Base-by-base conservation (phyloP, 805 yeast genomes). In the Ogataea sp. region DNA sequence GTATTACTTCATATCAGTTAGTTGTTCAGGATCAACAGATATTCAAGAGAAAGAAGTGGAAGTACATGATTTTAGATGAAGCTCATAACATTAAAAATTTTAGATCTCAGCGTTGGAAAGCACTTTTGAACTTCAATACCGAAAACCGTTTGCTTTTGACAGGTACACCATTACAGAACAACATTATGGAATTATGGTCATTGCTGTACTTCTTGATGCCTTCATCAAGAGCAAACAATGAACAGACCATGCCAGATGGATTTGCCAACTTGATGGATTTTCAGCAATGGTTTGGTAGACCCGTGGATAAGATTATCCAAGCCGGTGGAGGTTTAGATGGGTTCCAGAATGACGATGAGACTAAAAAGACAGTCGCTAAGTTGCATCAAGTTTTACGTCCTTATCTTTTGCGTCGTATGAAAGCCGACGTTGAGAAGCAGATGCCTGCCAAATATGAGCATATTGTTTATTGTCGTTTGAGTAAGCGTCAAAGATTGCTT, bases 361-460 rank as follows among this genome's bases (percentile, higher is more conserved):
- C 97, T 0, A 75, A 75, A 44, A 76, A 78, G 44, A 89, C 97
- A 0, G 95, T 93, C 24, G 68, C 84, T 11, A 83, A 94, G 53
- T 68, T 93, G 39, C 99, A 93, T 61, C 95, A 87, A 57, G 95
- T 93, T 17, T 65, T 93, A 48, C 75, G 98, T 46, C 99, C 99
- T 0, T 93, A 90, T 53, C 65, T 93, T 30, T 65, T 93, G 43
- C 78, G 99, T 58, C 78, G 99, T 47, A 71, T 93, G 54, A 93
- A 93, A 57, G 87, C 85, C 17, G 99, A 93, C 61, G 99, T 93
- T 13, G 99, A 93, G 52, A 88, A 90, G 54, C 98, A 93, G 61
- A 93, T 93, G 98, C 99, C 99, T 1, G 96, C 84, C 0, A 93
- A 93, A 55, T 85, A 88, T 58, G 99, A 93, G 58, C 99, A 93